Conservation (phyloP, 306 rosid genomes). For the Potentilla sterilis region DNA sequence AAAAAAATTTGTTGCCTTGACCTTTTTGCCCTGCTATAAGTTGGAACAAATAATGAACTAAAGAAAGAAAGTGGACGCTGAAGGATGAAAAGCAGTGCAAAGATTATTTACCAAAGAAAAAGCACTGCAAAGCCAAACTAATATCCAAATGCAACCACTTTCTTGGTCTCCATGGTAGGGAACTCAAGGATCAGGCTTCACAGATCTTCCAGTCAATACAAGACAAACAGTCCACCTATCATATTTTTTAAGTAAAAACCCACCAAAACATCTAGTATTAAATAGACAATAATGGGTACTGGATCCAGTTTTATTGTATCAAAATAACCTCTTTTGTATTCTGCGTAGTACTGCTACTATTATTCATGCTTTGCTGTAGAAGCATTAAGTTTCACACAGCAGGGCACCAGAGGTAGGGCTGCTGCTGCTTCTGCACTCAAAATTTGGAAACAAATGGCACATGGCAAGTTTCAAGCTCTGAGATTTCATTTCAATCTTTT, state of each 20-base stretch:
- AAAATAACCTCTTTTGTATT: background rate
- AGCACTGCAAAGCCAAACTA: background rate
- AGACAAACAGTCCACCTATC: constrained; percentile 1
- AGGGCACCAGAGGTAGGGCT: constrained; percentile 2
- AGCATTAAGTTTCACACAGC: constrained; percentile 23
- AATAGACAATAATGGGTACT: background rate
- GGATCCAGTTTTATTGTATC: background rate
- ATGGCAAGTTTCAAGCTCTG: constrained; percentile 31
- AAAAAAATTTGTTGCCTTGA: background rate
- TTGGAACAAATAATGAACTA: background rate
- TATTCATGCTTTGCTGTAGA: constrained; percentile 8
- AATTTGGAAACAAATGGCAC: constrained; percentile 36
- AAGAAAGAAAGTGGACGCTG: background rate
- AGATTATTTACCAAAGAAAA: background rate
- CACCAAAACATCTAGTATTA: background rate
- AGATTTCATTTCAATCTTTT: constrained; percentile 44
- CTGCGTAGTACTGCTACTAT: background rate
- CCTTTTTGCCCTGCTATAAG: background rate
- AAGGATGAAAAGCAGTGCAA: background rate
- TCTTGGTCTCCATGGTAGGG: background rate
- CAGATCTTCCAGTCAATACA: background rate
- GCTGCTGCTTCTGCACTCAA: constrained; percentile 20
- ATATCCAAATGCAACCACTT: background rate
- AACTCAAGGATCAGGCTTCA: constrained; percentile 1
- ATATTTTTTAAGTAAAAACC: background rate